Conservation (phyloP, 345 rosid genomes). For the Limnanthes douglasii region DNA sequence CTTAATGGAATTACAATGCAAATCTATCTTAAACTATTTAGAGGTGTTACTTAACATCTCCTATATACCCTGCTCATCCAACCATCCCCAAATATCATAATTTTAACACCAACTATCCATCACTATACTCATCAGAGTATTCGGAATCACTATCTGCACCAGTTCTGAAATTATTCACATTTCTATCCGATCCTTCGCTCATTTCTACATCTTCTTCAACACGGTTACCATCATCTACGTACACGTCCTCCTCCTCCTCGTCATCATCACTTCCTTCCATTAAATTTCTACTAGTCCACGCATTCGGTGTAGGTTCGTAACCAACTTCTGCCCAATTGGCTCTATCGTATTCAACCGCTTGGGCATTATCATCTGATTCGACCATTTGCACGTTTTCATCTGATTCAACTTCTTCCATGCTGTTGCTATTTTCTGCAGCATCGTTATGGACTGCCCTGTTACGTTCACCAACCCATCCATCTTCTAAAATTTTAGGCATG, state of each 20-base stretch:
- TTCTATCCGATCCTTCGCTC: slow-evolving; percentile 38
- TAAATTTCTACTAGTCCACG: slow-evolving; percentile 31
- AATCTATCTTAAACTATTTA: no score
- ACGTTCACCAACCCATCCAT: slow-evolving; percentile 29
- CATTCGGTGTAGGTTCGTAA: slow-evolving; percentile 17
- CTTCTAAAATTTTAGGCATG: slow-evolving; percentile 13
- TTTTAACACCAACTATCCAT: no score
- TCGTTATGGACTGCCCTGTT: slow-evolving; percentile 10
- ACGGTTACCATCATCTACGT: slow-evolving; percentile 12
- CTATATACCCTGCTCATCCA: no score
- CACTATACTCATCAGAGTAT: slow-evolving; percentile 70
- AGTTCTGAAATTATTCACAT: slow-evolving; percentile 14
- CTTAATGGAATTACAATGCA: no score
- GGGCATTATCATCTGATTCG: slow-evolving; percentile 47
- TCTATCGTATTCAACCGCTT: slow-evolving; percentile 29
- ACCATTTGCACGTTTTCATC: slow-evolving; percentile 22
- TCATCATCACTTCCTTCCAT: slow-evolving; percentile 50
- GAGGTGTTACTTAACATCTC: no score
- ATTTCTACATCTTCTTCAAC: slow-evolving; percentile 30
- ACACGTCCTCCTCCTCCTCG: slow-evolving; percentile 24
- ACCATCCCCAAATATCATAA: no score
- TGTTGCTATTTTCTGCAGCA: slow-evolving; percentile 46
- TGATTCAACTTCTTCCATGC: slow-evolving; percentile 42
- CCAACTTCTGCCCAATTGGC: slow-evolving; percentile 42
- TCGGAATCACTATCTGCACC: slow-evolving; percentile 18